These are phyloP conservation scores for Tilletia walkeri DNA, from an alignment of 1,284 basidiomycete genomes.

Conservation along the genomic window DNA sequence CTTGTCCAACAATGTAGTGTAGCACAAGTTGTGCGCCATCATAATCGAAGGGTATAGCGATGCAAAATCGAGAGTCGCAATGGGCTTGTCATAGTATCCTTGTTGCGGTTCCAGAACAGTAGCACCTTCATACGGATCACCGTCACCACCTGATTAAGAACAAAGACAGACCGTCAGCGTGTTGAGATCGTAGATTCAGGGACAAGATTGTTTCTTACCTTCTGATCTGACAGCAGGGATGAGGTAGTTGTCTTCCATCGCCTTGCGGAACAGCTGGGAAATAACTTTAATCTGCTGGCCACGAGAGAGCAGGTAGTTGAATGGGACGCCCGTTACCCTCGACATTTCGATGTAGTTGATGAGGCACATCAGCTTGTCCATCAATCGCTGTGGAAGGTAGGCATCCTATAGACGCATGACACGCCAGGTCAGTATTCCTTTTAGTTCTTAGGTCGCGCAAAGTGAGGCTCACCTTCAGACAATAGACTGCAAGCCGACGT, in stretches of 20 bases:
- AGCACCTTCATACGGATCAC: conserved; percentile 55
- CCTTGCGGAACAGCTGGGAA: conserved; percentile 54
- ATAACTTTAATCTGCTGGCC: conserved; percentile 56
- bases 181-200: neutral
- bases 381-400: conserved; percentile 54
- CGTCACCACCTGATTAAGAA: conserved; percentile 16
- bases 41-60: conserved; percentile 56
- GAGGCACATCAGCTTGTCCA: conserved; percentile 56
- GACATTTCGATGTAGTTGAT: conserved; percentile 57
- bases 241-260: conserved; percentile 52
- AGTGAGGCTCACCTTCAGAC: conserved; percentile 36
- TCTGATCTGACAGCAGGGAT: conserved; percentile 53
- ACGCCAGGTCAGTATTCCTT: neutral
- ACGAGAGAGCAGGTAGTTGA: conserved; percentile 54
- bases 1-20: conserved; percentile 53
- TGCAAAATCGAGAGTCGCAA: conserved; percentile 55
- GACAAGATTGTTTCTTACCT: conserved; percentile 19
- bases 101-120: conserved; percentile 54
- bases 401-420: conserved; percentile 33
- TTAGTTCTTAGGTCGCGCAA: neutral
- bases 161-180: neutral
- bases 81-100: conserved; percentile 54
- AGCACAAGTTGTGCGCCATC: conserved; percentile 56
- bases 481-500: conserved; percentile 54
- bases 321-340: conserved; percentile 55